Evolutionary conservation across 306 rosid genomes (phyloP), one percentile per base, ranked within the genome.

Genomic region (Phaseolus lunatus): DNA sequence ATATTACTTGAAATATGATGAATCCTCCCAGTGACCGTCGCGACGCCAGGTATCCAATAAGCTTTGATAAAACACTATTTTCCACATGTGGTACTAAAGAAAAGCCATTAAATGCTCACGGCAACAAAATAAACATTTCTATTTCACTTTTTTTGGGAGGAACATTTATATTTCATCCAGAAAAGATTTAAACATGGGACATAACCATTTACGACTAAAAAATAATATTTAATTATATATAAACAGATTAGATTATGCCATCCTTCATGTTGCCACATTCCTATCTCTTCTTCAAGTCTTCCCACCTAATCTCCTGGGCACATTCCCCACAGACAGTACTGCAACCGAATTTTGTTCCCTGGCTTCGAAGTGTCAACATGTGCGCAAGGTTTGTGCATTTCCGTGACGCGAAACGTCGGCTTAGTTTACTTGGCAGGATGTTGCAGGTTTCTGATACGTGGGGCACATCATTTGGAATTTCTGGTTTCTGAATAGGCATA

Each of bases 251-350:
- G 73, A 82, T 23, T 70, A 73, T 56, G 72, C n/a, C 50, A 72
- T 61, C 43, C 64, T 72, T 85, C 84, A 81, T 67, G 73, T 84
- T 48, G 67, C 76, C 7, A 39, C 64, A 33, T 48, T 89, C 24
- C 83, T 79, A 76, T 80, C 89, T 74, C 82, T 85, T 75, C 78
- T 78, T 80, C 61, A 92, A 84, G 70, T 86, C 89, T 66, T 95
- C 97, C 98, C 98, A 92, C 72, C 90, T 85, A 13, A 95, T 88
- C 89, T 88, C 97, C 67, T 83, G 92, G 56, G 89, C 98, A 22
- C 98, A 95, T 81, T 95, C 97, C 54, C 98, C 98, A 54, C 98
- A 95, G 53, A 95, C 87, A 10, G 98, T 90, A 67, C 81, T 74
- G 83, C 93, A 83, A 67, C 97, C 96, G 37, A 39, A 37, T 82